Evolutionary conservation across 139 green algal genomes (phyloP), one percentile per base, ranked within the genome.

Genomic region (Haematococcus lacustris): DNA sequence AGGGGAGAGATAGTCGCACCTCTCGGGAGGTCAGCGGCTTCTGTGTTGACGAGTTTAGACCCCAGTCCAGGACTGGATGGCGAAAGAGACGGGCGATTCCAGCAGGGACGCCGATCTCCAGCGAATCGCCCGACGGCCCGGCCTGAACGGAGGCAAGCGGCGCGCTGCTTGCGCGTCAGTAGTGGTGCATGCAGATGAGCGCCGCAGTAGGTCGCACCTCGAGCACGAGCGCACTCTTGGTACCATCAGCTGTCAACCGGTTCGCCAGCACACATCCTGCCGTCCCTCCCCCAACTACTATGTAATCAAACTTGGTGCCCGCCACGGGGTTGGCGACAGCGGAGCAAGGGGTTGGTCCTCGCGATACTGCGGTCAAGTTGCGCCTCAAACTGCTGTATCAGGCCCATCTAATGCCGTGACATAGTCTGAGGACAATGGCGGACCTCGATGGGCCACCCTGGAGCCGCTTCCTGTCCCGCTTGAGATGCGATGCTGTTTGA

Each of bases 181-280:
- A 35, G 21, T 64, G 21, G 5, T 35, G 57, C 21, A 30, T 4
- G 13, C 47, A 37, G 23, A 4, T 4, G 21, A 37, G 57, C 57
- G 4, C 9, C 57, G 57, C 4, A 64, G 5, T 9, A 64, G 57
- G 23, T 5, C 80, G 39, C 70, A 78, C 91, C 84, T 97, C 92
- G 4, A 97, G 75, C 30, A 97, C 43, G 5, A 97, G 81, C 37
- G 96, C 89, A 1, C 76, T 83, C 75, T 96, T 95, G 68, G n/a
- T 79, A 38, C 77, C 81, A 68, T 93, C 86, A 7, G 82, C 89
- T 13, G 87, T 88, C 35, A 97, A 85, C n/a, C 88, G 77, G 78
- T 95, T 95, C 13, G 93, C 93, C 38, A 98, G 81, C 28, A 97
- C 83, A 74, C 91, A 97, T 2, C 90, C 91, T 26, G 93, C 89